A percentile compares a stretch with the other conserved stretches of the same genome.
Conservation (phyloP, 495 filamentous ascomycete species). For the Penicillium ochrochloron region DNA sequence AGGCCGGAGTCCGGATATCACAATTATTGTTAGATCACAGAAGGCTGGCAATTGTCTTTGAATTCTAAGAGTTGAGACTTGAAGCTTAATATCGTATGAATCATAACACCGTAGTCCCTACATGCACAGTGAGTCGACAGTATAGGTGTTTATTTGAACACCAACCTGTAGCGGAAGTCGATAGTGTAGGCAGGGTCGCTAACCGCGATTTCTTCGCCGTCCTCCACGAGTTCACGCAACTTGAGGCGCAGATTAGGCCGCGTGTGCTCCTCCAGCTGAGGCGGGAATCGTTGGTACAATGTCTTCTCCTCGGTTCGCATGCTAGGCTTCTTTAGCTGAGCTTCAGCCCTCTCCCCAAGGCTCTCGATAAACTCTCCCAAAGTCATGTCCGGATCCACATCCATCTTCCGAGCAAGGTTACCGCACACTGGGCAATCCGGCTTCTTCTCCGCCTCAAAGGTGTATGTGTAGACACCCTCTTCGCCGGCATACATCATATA, state of each 20-base stretch:
- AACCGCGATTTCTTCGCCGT: constrained; percentile 77
- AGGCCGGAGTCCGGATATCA: constrained; percentile 43
- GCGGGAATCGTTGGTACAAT: constrained; percentile 86
- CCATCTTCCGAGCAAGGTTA: constrained; percentile 71
- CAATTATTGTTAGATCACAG: constrained; percentile 34
- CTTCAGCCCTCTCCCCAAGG: constrained; percentile 79
- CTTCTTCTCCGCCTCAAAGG: constrained; percentile 90
- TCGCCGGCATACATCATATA: constrained; percentile 99
- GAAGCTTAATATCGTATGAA: constrained; percentile 29
- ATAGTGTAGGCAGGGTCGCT: constrained; percentile 79
- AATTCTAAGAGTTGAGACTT: constrained; percentile 30
- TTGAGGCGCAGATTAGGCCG: constrained; percentile 80
- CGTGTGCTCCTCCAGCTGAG: constrained; percentile 79
- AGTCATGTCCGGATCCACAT: constrained; percentile 71
- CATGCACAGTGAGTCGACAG: not conserved
- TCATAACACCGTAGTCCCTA: constrained; percentile 16
- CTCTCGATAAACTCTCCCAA: constrained; percentile 85
- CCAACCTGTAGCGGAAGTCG: constrained; percentile 71
- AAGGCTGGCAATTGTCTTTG: constrained; percentile 36
- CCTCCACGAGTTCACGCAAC: constrained; percentile 63
- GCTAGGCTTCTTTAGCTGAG: constrained; percentile 88
- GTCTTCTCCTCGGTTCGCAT: constrained; percentile 80
- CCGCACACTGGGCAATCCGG: constrained; percentile 95
- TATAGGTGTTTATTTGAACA: constrained; percentile 39
- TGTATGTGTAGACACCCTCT: constrained; percentile 94